These are phyloP conservation scores for Umbelopsis sp. DNA, from an alignment of 192 early-diverging fungal species.

Conservation along the genomic window DNA sequence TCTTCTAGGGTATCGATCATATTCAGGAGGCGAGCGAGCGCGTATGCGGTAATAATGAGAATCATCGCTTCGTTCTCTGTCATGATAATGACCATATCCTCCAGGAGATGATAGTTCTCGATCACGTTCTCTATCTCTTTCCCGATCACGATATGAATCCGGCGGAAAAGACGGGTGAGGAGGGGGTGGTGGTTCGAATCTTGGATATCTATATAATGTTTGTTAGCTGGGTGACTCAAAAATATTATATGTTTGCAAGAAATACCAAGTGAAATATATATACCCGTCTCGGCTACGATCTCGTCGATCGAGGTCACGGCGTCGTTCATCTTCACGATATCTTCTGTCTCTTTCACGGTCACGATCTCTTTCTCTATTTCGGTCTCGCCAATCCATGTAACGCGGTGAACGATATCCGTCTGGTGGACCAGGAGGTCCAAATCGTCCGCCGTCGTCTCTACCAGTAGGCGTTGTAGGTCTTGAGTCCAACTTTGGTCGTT, in stretches of 20 bases:
- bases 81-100: slow-evolving; percentile 13
- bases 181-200: slow-evolving; percentile 26
- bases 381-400: slow-evolving; percentile 36
- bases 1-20: slow-evolving; percentile 29
- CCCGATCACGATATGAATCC: slow-evolving; percentile 42
- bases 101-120: slow-evolving; percentile 15
- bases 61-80: slow-evolving; percentile 31
- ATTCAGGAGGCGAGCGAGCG: slow-evolving; percentile 20
- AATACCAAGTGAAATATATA: no score
- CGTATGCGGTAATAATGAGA: slow-evolving; percentile 35
- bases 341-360: slow-evolving; percentile 27
- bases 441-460: slow-evolving; percentile 25
- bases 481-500: slow-evolving; percentile 14
- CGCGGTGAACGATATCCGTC: slow-evolving; percentile 21
- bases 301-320: slow-evolving; percentile 36
- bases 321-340: slow-evolving; percentile 37
- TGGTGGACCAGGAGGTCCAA: slow-evolving; percentile 10
- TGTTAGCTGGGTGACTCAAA: no score
- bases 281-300: slow-evolving; percentile 25
- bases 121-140: slow-evolving; percentile 30
- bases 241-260: no score
- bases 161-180: slow-evolving; percentile 30
- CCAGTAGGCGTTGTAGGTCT: slow-evolving; percentile 9
- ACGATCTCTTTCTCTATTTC: slow-evolving; percentile 26
- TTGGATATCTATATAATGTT: neutral